These are phyloP conservation scores for Penicillium canescens DNA, from an alignment of 495 filamentous ascomycete species.

Conservation along the genomic window DNA sequence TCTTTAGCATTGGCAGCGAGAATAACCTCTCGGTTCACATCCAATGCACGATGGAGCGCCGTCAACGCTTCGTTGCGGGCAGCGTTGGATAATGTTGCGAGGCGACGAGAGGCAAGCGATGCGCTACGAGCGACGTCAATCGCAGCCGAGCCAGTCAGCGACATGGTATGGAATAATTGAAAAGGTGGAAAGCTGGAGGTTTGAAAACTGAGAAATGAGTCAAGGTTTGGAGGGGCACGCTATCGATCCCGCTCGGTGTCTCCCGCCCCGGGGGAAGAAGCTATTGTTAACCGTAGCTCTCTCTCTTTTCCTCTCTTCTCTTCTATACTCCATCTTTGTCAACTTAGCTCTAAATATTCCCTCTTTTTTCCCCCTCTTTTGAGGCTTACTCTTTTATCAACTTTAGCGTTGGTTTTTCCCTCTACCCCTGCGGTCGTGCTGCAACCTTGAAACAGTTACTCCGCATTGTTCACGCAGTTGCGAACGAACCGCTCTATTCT, in stretches of 20 bases:
- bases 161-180: constrained; percentile 50
- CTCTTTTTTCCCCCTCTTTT: too few relatives aligned
- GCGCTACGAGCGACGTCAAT: constrained; percentile 65
- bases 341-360: too few relatives aligned
- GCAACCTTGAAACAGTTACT: too few relatives aligned
- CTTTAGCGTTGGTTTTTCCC: too few relatives aligned
- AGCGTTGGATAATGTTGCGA: constrained; percentile 62
- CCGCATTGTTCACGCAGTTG: too few relatives aligned
- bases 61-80: constrained; percentile 83
- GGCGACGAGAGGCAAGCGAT: constrained; percentile 66
- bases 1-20: constrained; percentile 84
- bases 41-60: constrained; percentile 72
- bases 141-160: constrained; percentile 71
- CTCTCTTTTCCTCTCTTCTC: neutral
- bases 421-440: too few relatives aligned
- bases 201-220: neutral
- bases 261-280: neutral
- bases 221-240: constrained; percentile 8
- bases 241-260: constrained; percentile 4
- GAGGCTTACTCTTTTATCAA: too few relatives aligned
- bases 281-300: neutral
- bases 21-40: constrained; percentile 67
- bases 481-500: too few relatives aligned
- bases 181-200: neutral
- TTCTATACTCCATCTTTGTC: too few relatives aligned